Conservation (phyloP, 2,329 filamentous ascomycete genomes). For the Microsporum canis region DNA sequence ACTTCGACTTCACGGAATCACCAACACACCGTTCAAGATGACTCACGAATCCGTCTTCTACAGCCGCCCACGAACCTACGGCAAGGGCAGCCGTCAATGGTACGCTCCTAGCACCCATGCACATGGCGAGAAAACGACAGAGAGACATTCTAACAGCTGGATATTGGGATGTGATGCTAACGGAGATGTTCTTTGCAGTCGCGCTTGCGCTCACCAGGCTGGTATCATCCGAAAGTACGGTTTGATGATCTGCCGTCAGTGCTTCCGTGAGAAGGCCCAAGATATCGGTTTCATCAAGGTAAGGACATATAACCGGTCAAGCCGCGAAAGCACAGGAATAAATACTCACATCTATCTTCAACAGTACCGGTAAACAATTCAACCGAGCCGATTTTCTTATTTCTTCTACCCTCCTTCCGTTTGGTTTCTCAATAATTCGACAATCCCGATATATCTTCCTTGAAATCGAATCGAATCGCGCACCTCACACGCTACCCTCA, state of each 20-base stretch:
- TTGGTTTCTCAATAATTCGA: neutral
- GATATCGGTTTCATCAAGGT: constrained; percentile 62
- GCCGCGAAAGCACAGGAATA: neutral
- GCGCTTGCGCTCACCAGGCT: constrained; percentile 85
- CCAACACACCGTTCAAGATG: constrained; percentile 41
- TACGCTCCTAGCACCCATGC: constrained; percentile 41
- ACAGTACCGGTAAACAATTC: constrained; percentile 3
- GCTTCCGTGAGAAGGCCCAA: constrained; percentile 57
- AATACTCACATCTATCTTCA: neutral
- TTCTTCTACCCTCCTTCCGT: neutral
- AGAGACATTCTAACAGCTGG: neutral
- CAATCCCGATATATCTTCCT: neutral
- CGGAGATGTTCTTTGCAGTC: constrained; percentile 40
- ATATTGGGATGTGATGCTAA: neutral
- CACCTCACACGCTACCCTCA: neutral
- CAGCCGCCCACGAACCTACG: constrained; percentile 92
- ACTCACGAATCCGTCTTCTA: constrained; percentile 98
- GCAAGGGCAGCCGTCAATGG: constrained; percentile 91
- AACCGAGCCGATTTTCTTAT: neutral
- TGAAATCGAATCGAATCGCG: neutral
- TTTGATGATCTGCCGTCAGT: constrained; percentile 64
- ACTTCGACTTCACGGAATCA: neutral
- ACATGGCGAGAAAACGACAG: neutral
- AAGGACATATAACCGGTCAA: neutral
- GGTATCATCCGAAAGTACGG: constrained; percentile 99